Conservation (phyloP, 148 eudicot species). For the Oxyria digyna region DNA sequence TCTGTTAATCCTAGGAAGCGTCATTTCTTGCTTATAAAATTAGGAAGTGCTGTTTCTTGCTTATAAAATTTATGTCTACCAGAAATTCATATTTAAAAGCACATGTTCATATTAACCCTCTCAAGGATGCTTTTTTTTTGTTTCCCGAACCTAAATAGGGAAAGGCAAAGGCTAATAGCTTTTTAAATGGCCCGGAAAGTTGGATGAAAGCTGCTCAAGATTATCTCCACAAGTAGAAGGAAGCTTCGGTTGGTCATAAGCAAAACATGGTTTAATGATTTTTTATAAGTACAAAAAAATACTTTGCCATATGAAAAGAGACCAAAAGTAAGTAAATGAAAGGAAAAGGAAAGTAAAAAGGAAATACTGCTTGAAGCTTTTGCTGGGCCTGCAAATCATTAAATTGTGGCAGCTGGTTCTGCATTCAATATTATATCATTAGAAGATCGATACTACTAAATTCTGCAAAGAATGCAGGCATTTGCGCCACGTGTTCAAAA, state of each 20-base stretch:
- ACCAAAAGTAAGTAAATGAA: neutral
- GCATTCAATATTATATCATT: constrained; percentile 7
- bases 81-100: neutral
- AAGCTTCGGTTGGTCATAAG: neutral
- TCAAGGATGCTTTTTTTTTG: neutral
- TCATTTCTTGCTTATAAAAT: neutral
- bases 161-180: neutral
- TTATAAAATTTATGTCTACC: neutral
- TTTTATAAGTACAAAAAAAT: neutral
- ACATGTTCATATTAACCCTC: neutral
- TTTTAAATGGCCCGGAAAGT: neutral
- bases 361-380: constrained; percentile 48
- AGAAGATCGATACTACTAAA: neutral
- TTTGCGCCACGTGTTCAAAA: neutral
- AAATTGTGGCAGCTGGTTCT: constrained; percentile 59
- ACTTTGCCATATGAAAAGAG: neutral
- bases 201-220: neutral
- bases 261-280: neutral
- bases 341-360: constrained; percentile 6
- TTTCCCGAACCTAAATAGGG: neutral
- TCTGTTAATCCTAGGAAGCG: neutral
- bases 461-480: neutral
- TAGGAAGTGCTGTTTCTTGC: neutral
- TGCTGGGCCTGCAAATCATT: constrained; percentile 63
- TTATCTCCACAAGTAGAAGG: neutral